Evolutionary conservation across 305 asterid species (phyloP).

Genomic region (Euphrasia arctica): DNA sequence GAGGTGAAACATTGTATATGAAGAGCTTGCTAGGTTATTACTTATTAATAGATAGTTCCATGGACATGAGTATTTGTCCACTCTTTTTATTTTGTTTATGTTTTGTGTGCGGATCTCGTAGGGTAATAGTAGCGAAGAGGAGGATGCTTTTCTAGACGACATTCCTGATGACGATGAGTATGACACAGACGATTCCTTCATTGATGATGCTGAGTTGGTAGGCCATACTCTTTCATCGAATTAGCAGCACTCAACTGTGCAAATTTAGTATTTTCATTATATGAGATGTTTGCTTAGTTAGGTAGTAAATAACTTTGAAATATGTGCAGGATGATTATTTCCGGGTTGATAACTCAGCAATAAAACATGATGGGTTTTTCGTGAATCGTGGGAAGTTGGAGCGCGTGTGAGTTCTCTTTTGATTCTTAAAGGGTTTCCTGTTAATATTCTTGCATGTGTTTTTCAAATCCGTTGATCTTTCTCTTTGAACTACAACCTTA

Average conservation of each 20-base stretch:
- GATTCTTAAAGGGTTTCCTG: constrained; percentile 22
- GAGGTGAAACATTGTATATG: background rate
- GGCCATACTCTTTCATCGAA: constrained; percentile 29
- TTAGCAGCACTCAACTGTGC: constrained; percentile 13
- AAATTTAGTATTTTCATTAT: background rate
- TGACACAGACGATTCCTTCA: constrained; percentile 95
- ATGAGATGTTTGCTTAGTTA: constrained; percentile 19
- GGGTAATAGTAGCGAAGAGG: constrained; percentile 97
- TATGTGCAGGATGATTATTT: constrained; percentile 90
- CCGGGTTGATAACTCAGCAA: constrained; percentile 89
- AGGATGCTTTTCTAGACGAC: constrained; percentile 72
- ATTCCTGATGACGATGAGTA: constrained; percentile 96
- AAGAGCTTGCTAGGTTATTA: background rate
- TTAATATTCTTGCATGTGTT: constrained; percentile 21
- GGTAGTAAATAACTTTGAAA: constrained; percentile 17
- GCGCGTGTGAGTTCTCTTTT: constrained; percentile 60
- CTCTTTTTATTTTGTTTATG: constrained; percentile 15
- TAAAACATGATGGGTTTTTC: constrained; percentile 96
- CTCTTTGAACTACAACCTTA: constrained; percentile 5
- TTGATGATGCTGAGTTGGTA: constrained; percentile 94
- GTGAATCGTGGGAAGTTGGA: constrained; percentile 96
- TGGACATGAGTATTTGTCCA: constrained; percentile 16
- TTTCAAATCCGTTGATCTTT: constrained; percentile 9
- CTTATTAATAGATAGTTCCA: background rate
- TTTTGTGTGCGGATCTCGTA: constrained; percentile 26